A percentile compares a stretch with the other conserved stretches of the same genome.
Conservation (phyloP, 768 basidiomycete species). For the Termitomyces sp. region DNA sequence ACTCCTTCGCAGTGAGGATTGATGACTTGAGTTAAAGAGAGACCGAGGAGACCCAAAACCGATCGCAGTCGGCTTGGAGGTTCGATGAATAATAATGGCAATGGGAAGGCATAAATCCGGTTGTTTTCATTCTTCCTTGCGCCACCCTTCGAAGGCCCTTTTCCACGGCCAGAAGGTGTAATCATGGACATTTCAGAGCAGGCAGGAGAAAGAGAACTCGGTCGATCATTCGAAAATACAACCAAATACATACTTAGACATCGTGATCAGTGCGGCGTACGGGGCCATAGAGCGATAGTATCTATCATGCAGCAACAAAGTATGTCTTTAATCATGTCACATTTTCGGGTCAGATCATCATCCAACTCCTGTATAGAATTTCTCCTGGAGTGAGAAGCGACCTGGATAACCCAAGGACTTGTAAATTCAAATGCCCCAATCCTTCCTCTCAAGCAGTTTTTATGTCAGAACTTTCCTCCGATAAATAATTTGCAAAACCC, state of each 20-base stretch:
- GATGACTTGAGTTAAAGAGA: constrained; percentile 51
- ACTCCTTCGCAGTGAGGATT: constrained; percentile 74
- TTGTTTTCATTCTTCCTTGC: constrained; percentile 59
- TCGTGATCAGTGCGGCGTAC: too few relatives aligned
- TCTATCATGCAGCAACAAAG: not conserved
- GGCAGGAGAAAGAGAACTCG: not conserved
- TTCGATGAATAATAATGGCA: constrained; percentile 53
- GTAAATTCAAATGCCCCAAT: too few relatives aligned
- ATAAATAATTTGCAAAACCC: too few relatives aligned
- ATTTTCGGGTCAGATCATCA: not conserved
- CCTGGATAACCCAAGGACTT: not conserved
- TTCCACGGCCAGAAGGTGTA: constrained; percentile 30
- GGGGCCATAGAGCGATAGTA: too few relatives aligned
- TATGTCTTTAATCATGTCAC: not conserved
- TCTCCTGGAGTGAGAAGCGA: not conserved
- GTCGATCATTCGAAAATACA: not conserved
- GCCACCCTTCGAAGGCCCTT: constrained; percentile 41
- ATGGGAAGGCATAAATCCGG: constrained; percentile 60
- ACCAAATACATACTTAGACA: not conserved
- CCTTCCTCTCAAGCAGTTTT: too few relatives aligned
- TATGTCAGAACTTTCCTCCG: too few relatives aligned
- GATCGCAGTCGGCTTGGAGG: constrained; percentile 38
- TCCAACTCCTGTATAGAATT: not conserved
- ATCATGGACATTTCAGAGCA: constrained; percentile 11
- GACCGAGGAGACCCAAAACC: constrained; percentile 47